Evolutionary conservation across 108 stramenopile species (phyloP), one percentile per base, ranked within the genome.

Genomic region (Epipyxis sp.): DNA sequence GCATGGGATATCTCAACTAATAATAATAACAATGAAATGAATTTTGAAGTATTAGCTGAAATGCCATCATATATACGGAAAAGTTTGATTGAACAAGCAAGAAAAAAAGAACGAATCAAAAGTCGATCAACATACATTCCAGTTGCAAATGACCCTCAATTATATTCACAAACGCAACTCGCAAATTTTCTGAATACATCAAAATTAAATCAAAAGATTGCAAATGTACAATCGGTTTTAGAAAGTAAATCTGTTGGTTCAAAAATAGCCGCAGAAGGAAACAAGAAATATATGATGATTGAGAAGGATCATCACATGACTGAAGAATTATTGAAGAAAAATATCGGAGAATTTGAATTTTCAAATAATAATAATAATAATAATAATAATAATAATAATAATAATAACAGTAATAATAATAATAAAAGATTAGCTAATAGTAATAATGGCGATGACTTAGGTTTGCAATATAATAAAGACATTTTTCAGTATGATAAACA

Each of bases 71-170:
- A 79, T 1, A 57, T 88, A 46, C 90, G 94, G 34, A 91, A 90
- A 42, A 91, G 89, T 43, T 81, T 89, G 59, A 83, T 95, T 69
- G 94, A 93, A 77, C 69, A 85, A 20, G 90, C 90, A 65, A 77
- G 85, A 42, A 86, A 87, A 29, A 77, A 87, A 10, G 92, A 95
- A 58, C 88, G 96, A 41, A 83, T 95, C 76, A 82, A 89, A 57
- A 88, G 88, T 57, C 91, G 98, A 0, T 78, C 86, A 30, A 93
- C 94, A 83, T 97, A 91, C 72, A 95, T 98, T 83, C 86, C 88
- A 0, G 95, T 92, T 0, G 96, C 98, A 0, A 91, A 90, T 42
- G 83, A 96, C 79, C 93, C 95, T 1, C 83, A 85, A 0, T 79
- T 83, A 46, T 95, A 94, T 84, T 96, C 95, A 1, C 76, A 87